Evolutionary conservation across 225 moss, liverwort and hornwort species (phyloP), one percentile per base, ranked within the genome.

Genomic region (Physcomitrellopsis africana): DNA sequence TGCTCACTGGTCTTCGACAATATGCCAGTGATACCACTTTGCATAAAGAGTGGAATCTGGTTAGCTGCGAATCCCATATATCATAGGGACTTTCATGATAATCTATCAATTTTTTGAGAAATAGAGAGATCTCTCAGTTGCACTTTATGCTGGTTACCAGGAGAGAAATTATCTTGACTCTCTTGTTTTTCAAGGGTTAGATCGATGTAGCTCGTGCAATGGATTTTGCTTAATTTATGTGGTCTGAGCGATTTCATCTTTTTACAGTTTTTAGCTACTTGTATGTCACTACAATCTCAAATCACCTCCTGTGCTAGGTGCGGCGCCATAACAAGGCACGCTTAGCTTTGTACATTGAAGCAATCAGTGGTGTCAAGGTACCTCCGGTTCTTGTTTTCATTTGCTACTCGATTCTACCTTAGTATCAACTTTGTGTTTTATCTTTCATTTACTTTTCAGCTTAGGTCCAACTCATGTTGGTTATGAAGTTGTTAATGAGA

Each of bases 271-370:
- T 23, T 49, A 37, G 32, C 51, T 26, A 15, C 42, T 55, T 46
- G 0, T 26, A 58, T 46, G 63, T 69, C 24, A 65, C 60, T 14
- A 22, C 52, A 68, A 58, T 68, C 20, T 80, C 47, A 54, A 64
- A 77, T 14, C 26, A 53, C 49, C 49, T 63, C 52, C 18, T 60
- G 44, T 79, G 60, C 76, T 69, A 94, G 94, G 90, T 92, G 46
- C 92, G 92, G 58, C 90, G 94, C 65, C 89, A 90, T 73, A 94
- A 92, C 77, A 94, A 94, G 78, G 81, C 92, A 74, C 90, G 94
- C 42, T 81, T 94, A 68, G 90, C 90, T 63, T 79, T 82, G 63
- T 94, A 90, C 74, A 92, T 94, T 60, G 86, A 94, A 79, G 92
- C 63, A 65, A 90, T 90, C 56, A 92, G 87, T 74, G 94, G 94